phyloP scores from a whole-genome alignment of 208 protist species.

The Leptomonas seymouri region DNA sequence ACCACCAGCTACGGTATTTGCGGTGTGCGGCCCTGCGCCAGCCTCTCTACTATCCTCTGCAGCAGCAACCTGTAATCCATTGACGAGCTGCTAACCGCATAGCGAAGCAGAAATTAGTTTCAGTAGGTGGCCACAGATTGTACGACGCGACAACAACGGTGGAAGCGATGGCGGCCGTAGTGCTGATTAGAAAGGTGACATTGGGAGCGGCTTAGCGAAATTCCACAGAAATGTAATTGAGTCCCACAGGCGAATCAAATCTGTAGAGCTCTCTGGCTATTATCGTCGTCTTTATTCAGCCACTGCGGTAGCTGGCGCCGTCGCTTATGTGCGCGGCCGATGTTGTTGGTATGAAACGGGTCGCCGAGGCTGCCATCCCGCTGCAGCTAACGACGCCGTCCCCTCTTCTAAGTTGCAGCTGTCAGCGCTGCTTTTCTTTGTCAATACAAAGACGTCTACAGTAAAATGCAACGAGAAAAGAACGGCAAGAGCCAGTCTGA shows the following conservation, averaged over 20 bases:
- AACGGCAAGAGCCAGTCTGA: too few species aligned
- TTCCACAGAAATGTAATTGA: slow-evolving; percentile 20
- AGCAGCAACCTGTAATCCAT: slow-evolving; percentile 62
- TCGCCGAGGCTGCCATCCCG: slow-evolving; percentile 66
- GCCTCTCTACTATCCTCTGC: slow-evolving; percentile 74
- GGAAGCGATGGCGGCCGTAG: neutral
- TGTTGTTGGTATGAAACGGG: slow-evolving; percentile 54
- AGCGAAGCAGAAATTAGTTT: slow-evolving; percentile 32
- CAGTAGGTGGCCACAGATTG: slow-evolving; percentile 15
- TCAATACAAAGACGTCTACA: too few species aligned
- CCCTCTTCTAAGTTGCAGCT: too few species aligned
- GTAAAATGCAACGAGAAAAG: neutral
- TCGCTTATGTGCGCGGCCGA: slow-evolving; percentile 36
- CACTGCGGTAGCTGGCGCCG: slow-evolving; percentile 63
- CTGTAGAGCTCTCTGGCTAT: slow-evolving; percentile 50
- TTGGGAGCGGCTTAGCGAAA: slow-evolving; percentile 1
- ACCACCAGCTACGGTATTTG: slow-evolving; percentile 28
- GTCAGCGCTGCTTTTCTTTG: too few species aligned
- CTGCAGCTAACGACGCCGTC: too few species aligned
- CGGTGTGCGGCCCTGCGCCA: slow-evolving; percentile 55
- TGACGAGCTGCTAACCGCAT: slow-evolving; percentile 46
- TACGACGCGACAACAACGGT: slow-evolving; percentile 3
- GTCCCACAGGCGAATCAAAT: slow-evolving; percentile 50
- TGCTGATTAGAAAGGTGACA: neutral
- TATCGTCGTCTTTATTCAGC: slow-evolving; percentile 56